Evolutionary conservation across 768 basidiomycete genomes (phyloP), one percentile per base, ranked within the genome.

Genomic region (Filobasidium floriforme): DNA sequence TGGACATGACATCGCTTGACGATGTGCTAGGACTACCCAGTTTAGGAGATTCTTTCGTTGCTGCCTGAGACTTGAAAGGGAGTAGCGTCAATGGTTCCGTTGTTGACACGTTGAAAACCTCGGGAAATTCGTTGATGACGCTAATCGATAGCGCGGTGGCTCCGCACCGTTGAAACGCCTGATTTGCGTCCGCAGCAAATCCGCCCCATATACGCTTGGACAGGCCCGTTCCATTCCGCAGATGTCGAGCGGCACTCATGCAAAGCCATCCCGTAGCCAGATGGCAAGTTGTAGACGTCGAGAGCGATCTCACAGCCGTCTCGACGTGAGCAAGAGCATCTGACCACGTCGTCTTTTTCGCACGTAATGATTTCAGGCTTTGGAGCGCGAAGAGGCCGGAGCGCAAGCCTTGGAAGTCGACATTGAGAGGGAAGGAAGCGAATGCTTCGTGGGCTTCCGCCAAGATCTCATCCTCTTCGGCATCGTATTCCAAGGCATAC

Each of bases 151-250:
- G n/a, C n/a, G n/a, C n/a, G n/a, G n/a, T 9, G 26, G 32, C 41
- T 1, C 41, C 59, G 41, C 59, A 60, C 40, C 41, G 59, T 11
- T 18, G 29, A 19, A 40, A 60, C 10, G 59, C 59, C 40, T 60
- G 40, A 41, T 32, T 22, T 4, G 54, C 54, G 7, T 57, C 54
- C 6, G 24, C 22, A 15, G 54, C 54, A 24, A 24, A 57, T 5
- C 54, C 22, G 12, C 54, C 54, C 54, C 54, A 57, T 2, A 57
- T 57, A 15, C 54, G 54, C 26, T 24, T 26, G 15, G 54, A 57
- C 22, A 57, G 15, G 29, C 26, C 24, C 54, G 54, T 24, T 15
- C 54, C 24, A 4, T 24, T 15, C 14, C 54, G 19, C 4, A 57
- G 26, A 28, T 5, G 7, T 7, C 54, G 2, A 1, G 26, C 54